These are phyloP conservation scores for Corynascus novoguineensis DNA, from an alignment of 495 filamentous ascomycete genomes.

Conservation along the genomic window DNA sequence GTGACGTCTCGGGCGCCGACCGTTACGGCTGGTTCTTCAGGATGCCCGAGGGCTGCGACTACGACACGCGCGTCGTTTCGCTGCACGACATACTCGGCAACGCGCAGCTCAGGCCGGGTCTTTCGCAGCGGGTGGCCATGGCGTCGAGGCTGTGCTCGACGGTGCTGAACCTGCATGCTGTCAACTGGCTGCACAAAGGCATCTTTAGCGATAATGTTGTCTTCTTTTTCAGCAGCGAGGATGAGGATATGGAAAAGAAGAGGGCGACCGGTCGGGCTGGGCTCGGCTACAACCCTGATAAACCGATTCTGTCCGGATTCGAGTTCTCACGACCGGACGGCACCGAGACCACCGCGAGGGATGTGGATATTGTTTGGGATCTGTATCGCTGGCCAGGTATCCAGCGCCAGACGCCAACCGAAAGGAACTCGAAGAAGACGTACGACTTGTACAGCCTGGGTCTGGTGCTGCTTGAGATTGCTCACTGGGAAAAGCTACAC, in stretches of 20 bases:
- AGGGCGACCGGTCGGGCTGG: not conserved
- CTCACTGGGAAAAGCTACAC: conserved; percentile 46
- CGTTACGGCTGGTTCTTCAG: conserved; percentile 28
- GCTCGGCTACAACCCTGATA: conserved; percentile 12
- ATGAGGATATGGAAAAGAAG: too few species aligned
- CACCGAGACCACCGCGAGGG: conserved; percentile 22
- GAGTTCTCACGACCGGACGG: conserved; percentile 30
- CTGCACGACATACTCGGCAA: conserved; percentile 23
- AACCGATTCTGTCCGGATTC: conserved; percentile 25
- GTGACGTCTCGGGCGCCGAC: conserved; percentile 14
- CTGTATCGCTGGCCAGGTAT: conserved; percentile 31
- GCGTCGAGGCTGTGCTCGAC: conserved; percentile 25
- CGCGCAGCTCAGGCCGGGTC: conserved; percentile 1
- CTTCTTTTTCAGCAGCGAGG: conserved; percentile 31
- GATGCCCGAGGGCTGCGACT: conserved; percentile 20
- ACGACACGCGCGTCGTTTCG: conserved; percentile 18
- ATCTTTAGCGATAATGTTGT: conserved; percentile 49
- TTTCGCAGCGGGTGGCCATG: conserved; percentile 22
- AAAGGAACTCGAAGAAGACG: conserved; percentile 38
- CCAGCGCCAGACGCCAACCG: conserved; percentile 24
- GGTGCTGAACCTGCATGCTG: conserved; percentile 41
- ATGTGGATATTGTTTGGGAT: conserved; percentile 28
- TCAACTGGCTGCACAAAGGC: conserved; percentile 56
- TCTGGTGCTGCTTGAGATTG: conserved; percentile 46
- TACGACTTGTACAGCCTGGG: conserved; percentile 51